Evolutionary conservation across 345 rosid genomes (phyloP), one percentile per base, ranked within the genome.

Genomic region (Linum lewisii): DNA sequence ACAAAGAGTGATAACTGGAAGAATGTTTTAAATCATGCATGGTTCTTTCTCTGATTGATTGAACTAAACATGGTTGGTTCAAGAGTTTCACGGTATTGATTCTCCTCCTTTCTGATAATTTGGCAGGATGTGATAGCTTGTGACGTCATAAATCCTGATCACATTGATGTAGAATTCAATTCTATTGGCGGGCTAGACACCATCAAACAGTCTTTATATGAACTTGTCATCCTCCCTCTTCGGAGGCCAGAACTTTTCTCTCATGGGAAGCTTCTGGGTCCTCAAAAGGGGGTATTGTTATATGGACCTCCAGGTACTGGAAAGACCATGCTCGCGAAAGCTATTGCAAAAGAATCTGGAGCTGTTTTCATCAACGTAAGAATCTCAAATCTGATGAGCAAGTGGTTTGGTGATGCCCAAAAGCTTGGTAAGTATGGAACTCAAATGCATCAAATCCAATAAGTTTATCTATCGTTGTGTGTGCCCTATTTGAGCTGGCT

Each of bases 271-370:
- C 92, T 93, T 52, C 97, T 93, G 60, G 88, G 97, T 15, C 97
- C 95, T n/a, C 97, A 87, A 51, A 93, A 89, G 68, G 99, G 99
- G 50, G 97, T 93, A 62, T 67, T 89, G 77, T 77, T 93, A 56
- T 89, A 76, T 74, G 99, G 97, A 3, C 96, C 99, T n/a, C 99
- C 97, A 16, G 99, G 99, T 59, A 89, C 99, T 15, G 99, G 99
- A 38, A 89, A 89, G 86, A 93, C 99, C 44, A 93, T 93, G 96
- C 90, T 93, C 71, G 96, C 99, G 59, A 93, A 93, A 78, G 97
- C 99, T 62, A 89, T 93, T 69, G 96, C 97, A 9, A 93, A 78
- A 76, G 99, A 93, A 62, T 93, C 96, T 10, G 94, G 97, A 64
- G 97, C 97, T 72, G 95, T 93, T 69, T 93, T 89, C 62, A 93